These are phyloP conservation scores for Pelargonium australe DNA, from an alignment of 441 rosid species.

Conservation along the genomic window DNA sequence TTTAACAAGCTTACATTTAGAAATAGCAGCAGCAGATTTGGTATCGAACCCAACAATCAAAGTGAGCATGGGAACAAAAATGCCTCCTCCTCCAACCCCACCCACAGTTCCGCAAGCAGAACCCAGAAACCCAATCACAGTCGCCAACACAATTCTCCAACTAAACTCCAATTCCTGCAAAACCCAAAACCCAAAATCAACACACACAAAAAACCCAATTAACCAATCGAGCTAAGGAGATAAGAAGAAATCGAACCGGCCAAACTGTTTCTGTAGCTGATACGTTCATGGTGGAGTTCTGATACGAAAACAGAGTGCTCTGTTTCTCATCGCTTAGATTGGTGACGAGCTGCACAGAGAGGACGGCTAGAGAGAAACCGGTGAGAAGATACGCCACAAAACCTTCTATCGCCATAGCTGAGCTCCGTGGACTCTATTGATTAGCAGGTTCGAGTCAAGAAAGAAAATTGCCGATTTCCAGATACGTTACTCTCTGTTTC, in stretches of 20 bases:
- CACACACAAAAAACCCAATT: neutral
- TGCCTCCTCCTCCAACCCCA: conserved; percentile 44
- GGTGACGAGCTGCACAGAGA: neutral
- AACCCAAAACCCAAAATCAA: neutral
- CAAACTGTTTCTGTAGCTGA: neutral
- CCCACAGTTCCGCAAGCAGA: conserved; percentile 40
- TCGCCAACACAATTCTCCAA: conserved; percentile 31
- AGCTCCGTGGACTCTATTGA: neutral
- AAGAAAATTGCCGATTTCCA: neutral
- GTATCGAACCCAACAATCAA: conserved; percentile 34
- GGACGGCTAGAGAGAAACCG: neutral
- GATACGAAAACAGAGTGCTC: neutral
- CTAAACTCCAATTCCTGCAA: conserved; percentile 31
- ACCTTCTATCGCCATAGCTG: neutral
- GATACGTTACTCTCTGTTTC: neutral
- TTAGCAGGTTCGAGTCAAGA: neutral
- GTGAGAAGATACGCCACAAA: neutral
- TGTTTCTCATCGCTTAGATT: neutral
- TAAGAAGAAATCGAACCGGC: neutral
- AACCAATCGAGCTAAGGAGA: neutral
- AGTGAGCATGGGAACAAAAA: conserved; percentile 39
- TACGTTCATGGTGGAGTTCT: neutral
- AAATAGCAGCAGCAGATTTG: conserved; percentile 36
- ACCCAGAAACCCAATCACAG: conserved; percentile 35
- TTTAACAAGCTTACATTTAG: conserved; percentile 29